Base-by-base conservation (phyloP, 2,329 filamentous ascomycete genomes). In the Mycogone perniciosa region DNA sequence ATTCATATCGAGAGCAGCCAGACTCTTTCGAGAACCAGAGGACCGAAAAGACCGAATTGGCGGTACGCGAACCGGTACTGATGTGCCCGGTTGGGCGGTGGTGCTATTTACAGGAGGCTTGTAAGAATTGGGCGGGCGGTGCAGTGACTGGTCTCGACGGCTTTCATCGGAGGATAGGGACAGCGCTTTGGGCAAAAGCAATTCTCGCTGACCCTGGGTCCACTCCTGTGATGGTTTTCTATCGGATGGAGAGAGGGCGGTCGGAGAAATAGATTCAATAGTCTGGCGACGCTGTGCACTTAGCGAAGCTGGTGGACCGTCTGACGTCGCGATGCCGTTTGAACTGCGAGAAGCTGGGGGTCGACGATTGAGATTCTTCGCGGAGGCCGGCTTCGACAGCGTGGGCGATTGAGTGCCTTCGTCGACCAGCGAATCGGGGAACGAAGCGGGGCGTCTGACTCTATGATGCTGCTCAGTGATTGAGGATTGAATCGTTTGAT, bases 11-110 rank as follows among this genome's bases (percentile, higher is more conserved):
- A 77, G 67, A 10, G 67, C 67, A 30, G 34, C 31, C 27, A 76
- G 66, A 62, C 77, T 80, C 64, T 74, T 77, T 57, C 80, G 76
- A 54, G 77, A 77, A 58, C 74, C 76, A 35, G 79, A 80, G 29
- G 78, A 80, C 53, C 79, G 74, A 57, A 81, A 80, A 7, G 71
- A 69, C 49, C 79, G 75, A 60, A 81, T 81, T 6, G 78, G 78
- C 11, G 78, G 76, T 38, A 44, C 70, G 44, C 70, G 70, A 52
- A 68, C 65, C 30, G 46, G 26, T 30, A 68, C 65, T 41, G 66
- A 60, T 42, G 66, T 62, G 31, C 56, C 56, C 35, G 62, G 55
- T 52, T 72, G 67, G 46, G 60, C 59, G 52, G 59, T 60, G 50
- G 60, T 59, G 52, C 57, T 50, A 39, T 51, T 54, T 44, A 54